Evolutionary conservation across 2,329 filamentous ascomycete species (phyloP).

Genomic region (Xylariaceae sp.): DNA sequence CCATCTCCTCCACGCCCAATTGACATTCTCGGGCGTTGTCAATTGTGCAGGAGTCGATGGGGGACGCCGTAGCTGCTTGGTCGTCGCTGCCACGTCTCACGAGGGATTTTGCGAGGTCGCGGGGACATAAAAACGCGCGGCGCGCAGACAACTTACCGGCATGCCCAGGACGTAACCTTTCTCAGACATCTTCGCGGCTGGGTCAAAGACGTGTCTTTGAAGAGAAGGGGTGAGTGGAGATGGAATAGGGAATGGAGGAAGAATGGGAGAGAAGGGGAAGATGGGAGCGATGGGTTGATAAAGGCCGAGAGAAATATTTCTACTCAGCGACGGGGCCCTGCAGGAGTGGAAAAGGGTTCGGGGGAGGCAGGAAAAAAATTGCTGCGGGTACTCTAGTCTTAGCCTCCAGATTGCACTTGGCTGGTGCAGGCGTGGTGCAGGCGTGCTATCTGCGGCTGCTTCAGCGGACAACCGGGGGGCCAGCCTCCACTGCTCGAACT

Average conservation of each 20-base stretch:
- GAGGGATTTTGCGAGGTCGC: slow-evolving; percentile 8
- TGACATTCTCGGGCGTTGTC: too few relatives aligned
- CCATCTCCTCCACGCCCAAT: too few relatives aligned
- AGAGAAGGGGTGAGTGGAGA: slow-evolving; percentile 61
- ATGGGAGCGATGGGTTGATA: slow-evolving; percentile 18
- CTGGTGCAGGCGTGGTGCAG: too few relatives aligned
- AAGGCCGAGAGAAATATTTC: slow-evolving; percentile 38
- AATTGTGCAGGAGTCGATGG: too few relatives aligned
- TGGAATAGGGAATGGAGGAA: slow-evolving; percentile 31
- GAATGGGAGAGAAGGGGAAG: slow-evolving; percentile 12
- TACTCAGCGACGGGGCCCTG: slow-evolving; percentile 39
- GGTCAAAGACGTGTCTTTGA: slow-evolving; percentile 24
- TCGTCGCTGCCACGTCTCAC: not conserved
- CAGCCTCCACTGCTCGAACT: slow-evolving; percentile 3
- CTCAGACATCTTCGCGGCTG: slow-evolving; percentile 52
- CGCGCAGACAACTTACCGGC: slow-evolving; percentile 44
- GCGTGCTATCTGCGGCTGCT: slow-evolving; percentile 49
- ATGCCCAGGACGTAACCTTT: slow-evolving; percentile 62
- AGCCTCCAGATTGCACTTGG: too few relatives aligned
- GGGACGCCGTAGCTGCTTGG: too few relatives aligned
- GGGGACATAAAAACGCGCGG: slow-evolving; percentile 17
- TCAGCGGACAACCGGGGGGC: slow-evolving; percentile 39
- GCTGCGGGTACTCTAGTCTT: slow-evolving; percentile 36
- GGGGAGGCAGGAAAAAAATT: slow-evolving; percentile 48
- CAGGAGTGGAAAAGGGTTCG: slow-evolving; percentile 32